Base-by-base conservation (phyloP, 768 basidiomycete genomes). In the Dacryopinax primogenitus region DNA sequence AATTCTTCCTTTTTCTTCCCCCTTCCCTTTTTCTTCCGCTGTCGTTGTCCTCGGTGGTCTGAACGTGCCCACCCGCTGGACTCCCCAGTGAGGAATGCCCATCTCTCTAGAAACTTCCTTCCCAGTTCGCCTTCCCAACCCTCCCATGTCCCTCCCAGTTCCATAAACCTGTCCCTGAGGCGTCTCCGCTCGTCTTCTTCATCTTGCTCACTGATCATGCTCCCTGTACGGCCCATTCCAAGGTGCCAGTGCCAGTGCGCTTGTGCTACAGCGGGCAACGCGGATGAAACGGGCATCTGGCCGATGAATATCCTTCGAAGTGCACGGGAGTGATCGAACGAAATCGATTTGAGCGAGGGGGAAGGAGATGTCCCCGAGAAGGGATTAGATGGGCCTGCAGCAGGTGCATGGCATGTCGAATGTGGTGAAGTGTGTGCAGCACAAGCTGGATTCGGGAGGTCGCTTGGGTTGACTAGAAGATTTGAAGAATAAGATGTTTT, bases 1-100 rank as follows among this genome's bases (percentile, higher is more conserved):
- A 69, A 67, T 28, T 73, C 67, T 62, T 74, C 77, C 28, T 71
- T 69, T 62, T 73, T 72, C 21, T 75, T 76, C 64, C 78, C 64
- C 36, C 68, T 58, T 68, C 70, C 68, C 0, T 81, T 83, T 86
- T 37, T 65, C 65, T 65, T 39, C 37, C 34, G 28, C 61, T 51
- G 37, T 63, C 35, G 64, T 34, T 66, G 61, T 33, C 26, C 36
- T 37, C 18, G 41, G 41, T 23, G 21, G n/a, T n/a, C n/a, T n/a
- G n/a, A n/a, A n/a, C n/a, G n/a, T n/a, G n/a, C n/a, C n/a, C n/a
- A n/a, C n/a, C 1, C 37, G 23, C 23, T 35, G 4, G 51, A 26
- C 51, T 30, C 51, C 26, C 51, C 13, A 21, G 51, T 58, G 4
- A 58, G 26, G 30, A 58, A 58, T 2, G 51, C 11, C 51, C 51